phyloP scores from a whole-genome alignment of 441 rosid species.

The Corymbia citriodora region DNA sequence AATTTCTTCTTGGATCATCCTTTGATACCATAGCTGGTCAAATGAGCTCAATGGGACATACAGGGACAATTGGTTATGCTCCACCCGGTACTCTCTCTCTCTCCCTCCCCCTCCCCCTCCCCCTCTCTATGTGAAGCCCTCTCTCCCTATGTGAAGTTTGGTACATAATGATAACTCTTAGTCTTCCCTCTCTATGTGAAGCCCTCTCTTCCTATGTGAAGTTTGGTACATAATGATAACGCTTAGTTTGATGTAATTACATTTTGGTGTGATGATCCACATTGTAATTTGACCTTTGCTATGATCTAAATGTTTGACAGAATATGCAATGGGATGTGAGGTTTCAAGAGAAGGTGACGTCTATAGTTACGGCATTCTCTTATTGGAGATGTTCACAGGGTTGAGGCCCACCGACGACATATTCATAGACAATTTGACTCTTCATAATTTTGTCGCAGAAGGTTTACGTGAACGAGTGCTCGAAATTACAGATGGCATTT shows the following conservation, averaged over 20 bases:
- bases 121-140: too few relatives aligned
- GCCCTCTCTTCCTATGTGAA: too few relatives aligned
- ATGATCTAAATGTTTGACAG: background rate
- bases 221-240: too few relatives aligned
- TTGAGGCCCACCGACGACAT: background rate
- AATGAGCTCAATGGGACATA: background rate
- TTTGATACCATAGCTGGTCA: background rate
- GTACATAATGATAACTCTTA: too few relatives aligned
- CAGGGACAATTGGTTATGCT: background rate
- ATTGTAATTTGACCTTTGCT: too few relatives aligned
- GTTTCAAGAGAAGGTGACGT: background rate
- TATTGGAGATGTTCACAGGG: background rate
- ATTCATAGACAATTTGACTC: background rate
- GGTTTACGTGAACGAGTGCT: background rate
- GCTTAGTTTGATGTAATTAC: too few relatives aligned
- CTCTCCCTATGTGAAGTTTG: too few relatives aligned
- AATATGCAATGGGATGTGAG: background rate
- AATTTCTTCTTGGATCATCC: background rate
- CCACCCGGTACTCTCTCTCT: background rate
- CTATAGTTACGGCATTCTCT: background rate
- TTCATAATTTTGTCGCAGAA: background rate
- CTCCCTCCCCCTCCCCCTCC: too few relatives aligned
- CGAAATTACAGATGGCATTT: accelerated
- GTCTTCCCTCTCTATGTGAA: too few relatives aligned
- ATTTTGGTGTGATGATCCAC: background rate